Percentiles rank a stretch among this genome's conserved stretches.
These are phyloP conservation scores for Mucor piriformis DNA, from an alignment of 371 early-diverging fungal genomes.

Conservation along the genomic window DNA sequence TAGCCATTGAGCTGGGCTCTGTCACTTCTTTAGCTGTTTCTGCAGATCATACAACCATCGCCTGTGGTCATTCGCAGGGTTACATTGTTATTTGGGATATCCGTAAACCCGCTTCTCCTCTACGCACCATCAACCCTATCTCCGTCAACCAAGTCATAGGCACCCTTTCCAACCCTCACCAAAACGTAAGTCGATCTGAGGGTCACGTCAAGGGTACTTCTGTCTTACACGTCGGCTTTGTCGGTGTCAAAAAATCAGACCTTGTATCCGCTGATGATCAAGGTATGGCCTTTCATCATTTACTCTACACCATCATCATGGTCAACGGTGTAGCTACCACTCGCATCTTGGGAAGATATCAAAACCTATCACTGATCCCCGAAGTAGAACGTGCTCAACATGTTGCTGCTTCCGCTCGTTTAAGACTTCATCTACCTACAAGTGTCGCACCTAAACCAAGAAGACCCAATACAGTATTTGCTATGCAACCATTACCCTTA, in stretches of 20 bases:
- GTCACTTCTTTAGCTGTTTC: conserved; percentile 77
- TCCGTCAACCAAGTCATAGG: conserved; percentile 33
- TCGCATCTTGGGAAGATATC: conserved; percentile 70
- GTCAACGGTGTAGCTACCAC: conserved; percentile 71
- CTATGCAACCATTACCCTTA: conserved; percentile 68
- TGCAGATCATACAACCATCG: conserved; percentile 68
- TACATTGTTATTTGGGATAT: conserved; percentile 77
- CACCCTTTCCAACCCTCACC: conserved; percentile 37
- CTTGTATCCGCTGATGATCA: conserved; percentile 76
- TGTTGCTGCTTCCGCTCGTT: conserved; percentile 8
- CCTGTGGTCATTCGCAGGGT: conserved; percentile 75
- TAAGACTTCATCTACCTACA: conserved; percentile 11
- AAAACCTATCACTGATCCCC: conserved; percentile 44
- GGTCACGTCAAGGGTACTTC: conserved; percentile 74
- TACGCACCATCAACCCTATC: conserved; percentile 59
- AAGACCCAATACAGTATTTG: conserved; percentile 68
- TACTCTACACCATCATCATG: conserved; percentile 68
- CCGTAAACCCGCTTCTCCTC: conserved; percentile 49
- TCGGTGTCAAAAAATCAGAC: conserved; percentile 66
- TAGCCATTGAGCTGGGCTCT: conserved; percentile 67
- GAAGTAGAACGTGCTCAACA: conserved; percentile 28
- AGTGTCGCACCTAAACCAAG: conserved; percentile 27
- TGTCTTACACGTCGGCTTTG: conserved; percentile 72
- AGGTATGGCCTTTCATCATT: conserved; percentile 79
- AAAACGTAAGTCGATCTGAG: conserved; percentile 51